Percentiles rank a stretch among this genome's conserved stretches.
Evolutionary conservation across 257 asterid genomes (phyloP).

Genomic region (Marsdenia floribunda): DNA sequence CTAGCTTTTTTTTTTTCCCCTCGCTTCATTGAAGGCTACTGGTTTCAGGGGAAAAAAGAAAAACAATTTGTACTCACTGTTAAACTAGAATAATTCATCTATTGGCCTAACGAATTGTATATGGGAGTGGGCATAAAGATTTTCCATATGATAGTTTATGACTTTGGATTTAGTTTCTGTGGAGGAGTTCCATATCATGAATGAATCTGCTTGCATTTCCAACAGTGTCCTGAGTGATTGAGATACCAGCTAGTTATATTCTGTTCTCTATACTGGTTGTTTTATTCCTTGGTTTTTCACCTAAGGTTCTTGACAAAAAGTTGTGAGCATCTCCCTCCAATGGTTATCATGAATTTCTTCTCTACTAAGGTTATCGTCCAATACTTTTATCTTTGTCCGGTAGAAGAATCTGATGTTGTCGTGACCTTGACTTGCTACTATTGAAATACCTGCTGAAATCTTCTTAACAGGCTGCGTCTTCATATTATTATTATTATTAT

Average conservation of each 20-base stretch:
- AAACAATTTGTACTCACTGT: neutral
- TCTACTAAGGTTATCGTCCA: neutral
- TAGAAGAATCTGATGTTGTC: neutral
- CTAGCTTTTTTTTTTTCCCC: too few species aligned
- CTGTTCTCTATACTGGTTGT: neutral
- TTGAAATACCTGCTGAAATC: too few species aligned
- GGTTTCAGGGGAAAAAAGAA: neutral
- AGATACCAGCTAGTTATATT: neutral
- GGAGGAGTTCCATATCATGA: too few species aligned
- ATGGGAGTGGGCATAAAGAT: neutral
- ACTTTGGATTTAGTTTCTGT: neutral
- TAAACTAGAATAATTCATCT: neutral
- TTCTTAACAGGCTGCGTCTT: too few species aligned
- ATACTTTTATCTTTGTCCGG: neutral
- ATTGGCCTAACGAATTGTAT: constrained; percentile 7
- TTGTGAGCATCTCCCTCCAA: neutral
- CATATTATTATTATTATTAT: neutral
- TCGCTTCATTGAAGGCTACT: neutral
- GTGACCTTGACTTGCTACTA: neutral
- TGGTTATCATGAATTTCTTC: neutral
- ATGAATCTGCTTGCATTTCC: neutral
- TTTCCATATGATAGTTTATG: neutral
- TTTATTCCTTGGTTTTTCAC: neutral
- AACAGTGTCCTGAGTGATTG: neutral
- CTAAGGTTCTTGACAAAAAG: neutral